Evolutionary conservation across 2,329 filamentous ascomycete species (phyloP), one percentile per base, ranked within the genome.

Genomic region (Beauveria rudraprayagi): DNA sequence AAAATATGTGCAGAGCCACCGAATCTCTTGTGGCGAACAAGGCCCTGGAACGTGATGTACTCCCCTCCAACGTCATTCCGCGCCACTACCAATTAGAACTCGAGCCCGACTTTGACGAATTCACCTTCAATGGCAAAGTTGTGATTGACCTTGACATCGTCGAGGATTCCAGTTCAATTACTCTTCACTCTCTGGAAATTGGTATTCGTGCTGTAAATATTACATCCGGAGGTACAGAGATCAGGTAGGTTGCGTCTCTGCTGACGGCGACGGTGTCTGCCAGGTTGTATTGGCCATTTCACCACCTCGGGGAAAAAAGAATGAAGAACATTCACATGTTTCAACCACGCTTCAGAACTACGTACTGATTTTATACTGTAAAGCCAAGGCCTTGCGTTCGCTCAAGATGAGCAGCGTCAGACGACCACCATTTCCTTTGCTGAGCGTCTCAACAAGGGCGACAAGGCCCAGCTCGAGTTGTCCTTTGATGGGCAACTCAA

Each of bases 51-150:
- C 87, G 93, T 68, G 89, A 96, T 78, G 88, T 97, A 66, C 82
- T 97, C 68, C 93, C 94, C 56, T 86, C 87, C 76, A 96, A 97
- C 71, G 91, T 97, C 70, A 89, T 93, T 73, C 92, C 93, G 16
- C 77, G 82, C 47, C 92, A 97, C 78, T 97, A 97, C 77, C 85
- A 96, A 73, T 77, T 97, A 67, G 94, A 90, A 1, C 81, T 97
- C 64, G 94, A 97, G 78, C 92, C 93, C 59, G 85, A 97, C 78
- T 90, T 97, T 68, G 83, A 90, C 68, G 91, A 88, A 65, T 91
- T 94, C 75, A 91, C 86, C 65, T 97, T 94, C 72, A 84, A 93
- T 62, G 93, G 93, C 66, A 88, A 82, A 11, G 92, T 96, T 57
- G 76, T 86, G 61, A 92, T 97, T 70, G 91, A 96, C 70, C 83